Evolutionary conservation across 1,284 basidiomycete species (phyloP).

Genomic region (Pterulicium gracile): DNA sequence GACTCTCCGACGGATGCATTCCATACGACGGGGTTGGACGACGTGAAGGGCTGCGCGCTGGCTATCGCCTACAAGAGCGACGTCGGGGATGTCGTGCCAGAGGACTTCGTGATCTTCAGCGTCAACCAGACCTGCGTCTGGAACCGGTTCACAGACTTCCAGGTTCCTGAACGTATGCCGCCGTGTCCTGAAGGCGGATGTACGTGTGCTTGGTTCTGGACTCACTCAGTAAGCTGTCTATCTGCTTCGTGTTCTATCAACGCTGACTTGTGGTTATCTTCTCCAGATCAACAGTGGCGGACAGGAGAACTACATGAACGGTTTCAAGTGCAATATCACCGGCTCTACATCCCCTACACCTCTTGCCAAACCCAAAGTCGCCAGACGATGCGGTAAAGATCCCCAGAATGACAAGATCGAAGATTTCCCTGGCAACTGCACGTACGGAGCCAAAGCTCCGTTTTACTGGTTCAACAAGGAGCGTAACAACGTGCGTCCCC

Average conservation of each 20-base stretch:
- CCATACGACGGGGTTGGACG: conserved; percentile 42
- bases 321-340: conserved; percentile 62
- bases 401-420: conserved; percentile 25
- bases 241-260: too few species aligned
- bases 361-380: conserved; percentile 38
- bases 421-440: conserved; percentile 50
- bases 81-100: conserved; percentile 39
- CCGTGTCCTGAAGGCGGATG: conserved; percentile 56
- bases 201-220: conserved; percentile 67
- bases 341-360: conserved; percentile 39
- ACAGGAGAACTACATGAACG: conserved; percentile 59
- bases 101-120: conserved; percentile 64
- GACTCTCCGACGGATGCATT: conserved; percentile 28
- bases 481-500: conserved; percentile 37
- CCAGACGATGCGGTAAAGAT: conserved; percentile 52
- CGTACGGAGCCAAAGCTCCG: conserved; percentile 52
- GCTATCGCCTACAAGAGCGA: conserved; percentile 64
- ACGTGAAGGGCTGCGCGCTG: conserved; percentile 54
- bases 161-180: conserved; percentile 55
- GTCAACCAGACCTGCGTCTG: conserved; percentile 67
- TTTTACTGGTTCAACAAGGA: conserved; percentile 58
- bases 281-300: conserved; percentile 27
- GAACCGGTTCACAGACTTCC: conserved; percentile 52
- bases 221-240: conserved; percentile 34
- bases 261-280: conserved; percentile 5